Evolutionary conservation across 2,329 filamentous ascomycete genomes (phyloP).

Genomic region (Falciphora oryzae): DNA sequence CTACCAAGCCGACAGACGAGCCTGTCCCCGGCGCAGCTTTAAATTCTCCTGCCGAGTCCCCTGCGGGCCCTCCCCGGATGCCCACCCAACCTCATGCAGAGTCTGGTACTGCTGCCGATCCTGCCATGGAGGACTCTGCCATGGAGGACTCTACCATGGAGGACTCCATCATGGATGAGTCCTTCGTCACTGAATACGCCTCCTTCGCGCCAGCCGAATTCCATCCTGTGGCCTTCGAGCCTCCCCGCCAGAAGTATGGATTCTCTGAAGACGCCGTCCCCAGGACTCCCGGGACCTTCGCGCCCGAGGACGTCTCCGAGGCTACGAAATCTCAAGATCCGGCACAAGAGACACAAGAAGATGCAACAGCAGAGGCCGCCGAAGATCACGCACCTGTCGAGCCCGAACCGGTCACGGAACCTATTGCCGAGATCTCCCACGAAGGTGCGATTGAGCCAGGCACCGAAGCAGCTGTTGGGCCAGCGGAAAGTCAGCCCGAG

Average conservation of each 20-base stretch:
- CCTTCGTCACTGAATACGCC: not conserved
- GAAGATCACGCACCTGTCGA: not conserved
- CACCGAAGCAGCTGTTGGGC: not conserved
- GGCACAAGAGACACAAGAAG: not conserved
- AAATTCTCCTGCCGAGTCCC: too few relatives aligned
- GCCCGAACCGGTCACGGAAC: not conserved
- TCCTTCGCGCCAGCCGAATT: not conserved
- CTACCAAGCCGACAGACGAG: not conserved
- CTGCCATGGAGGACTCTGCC: not conserved
- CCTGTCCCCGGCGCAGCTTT: not conserved
- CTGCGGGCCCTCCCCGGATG: too few relatives aligned
- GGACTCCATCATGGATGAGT: not conserved
- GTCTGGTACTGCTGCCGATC: not conserved
- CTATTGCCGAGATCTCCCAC: not conserved
- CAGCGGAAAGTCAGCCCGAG: slow-evolving; percentile 4
- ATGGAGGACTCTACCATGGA: not conserved
- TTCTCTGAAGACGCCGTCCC: not conserved
- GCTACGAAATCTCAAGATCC: not conserved
- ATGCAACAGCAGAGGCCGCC: not conserved
- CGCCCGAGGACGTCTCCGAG: not conserved
- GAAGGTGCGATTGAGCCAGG: not conserved
- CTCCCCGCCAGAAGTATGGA: not conserved
- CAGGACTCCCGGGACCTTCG: not conserved
- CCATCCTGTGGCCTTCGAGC: not conserved
- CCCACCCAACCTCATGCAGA: too few relatives aligned